These are phyloP conservation scores for Lobosporangium transversale DNA, from an alignment of 192 early-diverging fungal genomes.

Conservation along the genomic window DNA sequence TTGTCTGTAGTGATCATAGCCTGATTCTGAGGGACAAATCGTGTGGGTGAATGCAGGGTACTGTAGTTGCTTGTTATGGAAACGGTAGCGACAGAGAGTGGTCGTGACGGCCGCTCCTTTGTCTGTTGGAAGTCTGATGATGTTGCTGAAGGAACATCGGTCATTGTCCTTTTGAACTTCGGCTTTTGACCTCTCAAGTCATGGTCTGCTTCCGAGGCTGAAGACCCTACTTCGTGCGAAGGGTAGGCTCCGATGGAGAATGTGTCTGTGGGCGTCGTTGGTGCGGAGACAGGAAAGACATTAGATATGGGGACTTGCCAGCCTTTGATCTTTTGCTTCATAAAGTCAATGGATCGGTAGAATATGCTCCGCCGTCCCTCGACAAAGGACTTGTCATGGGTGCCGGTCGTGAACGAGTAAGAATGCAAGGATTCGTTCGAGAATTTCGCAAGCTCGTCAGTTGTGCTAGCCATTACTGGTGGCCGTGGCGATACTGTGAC, in stretches of 20 bases:
- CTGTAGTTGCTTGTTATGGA: constrained; percentile 36
- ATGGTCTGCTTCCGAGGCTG: constrained; percentile 1
- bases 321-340: constrained; percentile 64
- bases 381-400: constrained; percentile 48
- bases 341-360: constrained; percentile 60
- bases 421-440: constrained; percentile 60
- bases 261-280: constrained; percentile 24
- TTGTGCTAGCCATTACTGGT: constrained; percentile 34
- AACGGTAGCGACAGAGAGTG: constrained; percentile 45
- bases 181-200: no score
- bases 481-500: neutral
- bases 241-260: constrained; percentile 50
- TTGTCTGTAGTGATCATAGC: constrained; percentile 67
- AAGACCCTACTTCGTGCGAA: constrained; percentile 25
- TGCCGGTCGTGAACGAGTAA: constrained; percentile 52
- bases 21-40: constrained; percentile 69
- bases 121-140: constrained; percentile 2
- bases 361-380: constrained; percentile 60
- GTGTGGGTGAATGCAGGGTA: constrained; percentile 59
- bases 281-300: constrained; percentile 30
- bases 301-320: constrained; percentile 56
- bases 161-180: constrained; percentile 50
- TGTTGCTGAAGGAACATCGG: constrained; percentile 27
- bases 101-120: constrained; percentile 33
- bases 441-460: constrained; percentile 56